A percentile compares a stretch with the other conserved stretches of the same genome.
Evolutionary conservation across 169 alveolate species (phyloP).

Genomic region (Perkinsus olseni): DNA sequence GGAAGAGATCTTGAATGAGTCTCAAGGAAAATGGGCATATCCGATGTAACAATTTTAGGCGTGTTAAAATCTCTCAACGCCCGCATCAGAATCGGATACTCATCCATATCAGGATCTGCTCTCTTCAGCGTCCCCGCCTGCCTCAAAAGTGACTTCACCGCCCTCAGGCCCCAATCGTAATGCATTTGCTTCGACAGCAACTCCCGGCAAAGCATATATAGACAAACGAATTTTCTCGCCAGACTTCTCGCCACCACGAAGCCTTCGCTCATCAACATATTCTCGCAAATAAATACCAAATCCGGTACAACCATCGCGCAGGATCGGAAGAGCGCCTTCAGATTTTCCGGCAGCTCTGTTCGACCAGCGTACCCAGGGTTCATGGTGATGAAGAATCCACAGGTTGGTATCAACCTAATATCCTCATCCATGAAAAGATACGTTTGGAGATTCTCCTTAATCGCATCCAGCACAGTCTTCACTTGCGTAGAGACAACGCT

Average conservation of each 20-base stretch:
- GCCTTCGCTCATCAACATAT: constrained; percentile 95
- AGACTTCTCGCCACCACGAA: constrained; percentile 80
- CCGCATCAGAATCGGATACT: constrained; percentile 82
- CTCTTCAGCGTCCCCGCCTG: constrained; percentile 90
- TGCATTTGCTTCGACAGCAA: constrained; percentile 80
- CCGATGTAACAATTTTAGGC: constrained; percentile 82
- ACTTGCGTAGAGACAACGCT: constrained; percentile 87
- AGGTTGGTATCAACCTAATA: constrained; percentile 54
- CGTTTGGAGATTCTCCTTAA: constrained; percentile 35
- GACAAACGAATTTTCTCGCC: constrained; percentile 83
- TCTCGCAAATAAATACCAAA: constrained; percentile 83
- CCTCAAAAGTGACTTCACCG: constrained; percentile 84
- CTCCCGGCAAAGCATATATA: constrained; percentile 62
- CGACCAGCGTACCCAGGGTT: constrained; percentile 97
- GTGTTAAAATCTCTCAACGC: constrained; percentile 92
- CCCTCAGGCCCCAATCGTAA: constrained; percentile 93
- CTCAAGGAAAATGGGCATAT: constrained; percentile 86
- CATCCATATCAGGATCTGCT: constrained; percentile 81
- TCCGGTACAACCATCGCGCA: constrained; percentile 96
- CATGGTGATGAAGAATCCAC: constrained; percentile 81
- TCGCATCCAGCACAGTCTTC: constrained; percentile 77
- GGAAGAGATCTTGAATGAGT: constrained; percentile 85
- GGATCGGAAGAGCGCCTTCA: constrained; percentile 87
- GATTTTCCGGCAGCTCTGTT: constrained; percentile 89
- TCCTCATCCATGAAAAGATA: constrained; percentile 59